A percentile compares a stretch with the other conserved stretches of the same genome.
These are phyloP conservation scores for Globisporangium abappressorium DNA, from an alignment of 352 stramenopile species.

Conservation along the genomic window DNA sequence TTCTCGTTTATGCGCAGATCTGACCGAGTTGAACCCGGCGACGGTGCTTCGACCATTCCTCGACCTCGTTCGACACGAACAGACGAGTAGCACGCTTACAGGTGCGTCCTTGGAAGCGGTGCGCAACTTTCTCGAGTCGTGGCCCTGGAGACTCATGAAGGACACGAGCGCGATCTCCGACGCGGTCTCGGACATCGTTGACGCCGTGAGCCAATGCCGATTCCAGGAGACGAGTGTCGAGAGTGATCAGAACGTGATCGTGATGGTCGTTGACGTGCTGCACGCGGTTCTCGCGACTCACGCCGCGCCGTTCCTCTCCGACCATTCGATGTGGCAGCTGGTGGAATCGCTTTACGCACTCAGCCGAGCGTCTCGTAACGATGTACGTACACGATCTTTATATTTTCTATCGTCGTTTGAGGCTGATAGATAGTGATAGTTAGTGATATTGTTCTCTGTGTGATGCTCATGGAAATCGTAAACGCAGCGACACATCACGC, in stretches of 20 bases:
- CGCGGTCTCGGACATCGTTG: conserved; percentile 82
- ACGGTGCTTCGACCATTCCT: conserved; percentile 92
- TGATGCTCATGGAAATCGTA: background rate
- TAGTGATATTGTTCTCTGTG: conserved; percentile 2
- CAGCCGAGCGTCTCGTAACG: conserved; percentile 58
- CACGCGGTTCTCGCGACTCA: conserved; percentile 91
- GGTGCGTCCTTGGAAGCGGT: conserved; percentile 91
- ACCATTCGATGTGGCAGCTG: conserved; percentile 93
- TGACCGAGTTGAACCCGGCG: conserved; percentile 56
- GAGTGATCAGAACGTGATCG: conserved; percentile 89
- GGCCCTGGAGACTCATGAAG: conserved; percentile 49
- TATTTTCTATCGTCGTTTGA: background rate
- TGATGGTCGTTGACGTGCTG: conserved; percentile 93
- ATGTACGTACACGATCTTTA: conserved; percentile 36
- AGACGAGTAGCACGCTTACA: conserved; percentile 92
- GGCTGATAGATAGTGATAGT: background rate
- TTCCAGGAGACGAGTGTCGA: conserved; percentile 93
- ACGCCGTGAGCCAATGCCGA: conserved; percentile 90
- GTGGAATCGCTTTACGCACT: conserved; percentile 95
- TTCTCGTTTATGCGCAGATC: conserved; percentile 23
- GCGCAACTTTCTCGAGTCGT: conserved; percentile 94
- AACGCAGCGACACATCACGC: conserved; percentile 53
- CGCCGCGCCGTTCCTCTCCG: conserved; percentile 76
- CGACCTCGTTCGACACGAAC: conserved; percentile 89
- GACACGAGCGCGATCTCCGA: conserved; percentile 42